Conservation (phyloP, 306 rosid genomes). For the Fagus sylvatica region DNA sequence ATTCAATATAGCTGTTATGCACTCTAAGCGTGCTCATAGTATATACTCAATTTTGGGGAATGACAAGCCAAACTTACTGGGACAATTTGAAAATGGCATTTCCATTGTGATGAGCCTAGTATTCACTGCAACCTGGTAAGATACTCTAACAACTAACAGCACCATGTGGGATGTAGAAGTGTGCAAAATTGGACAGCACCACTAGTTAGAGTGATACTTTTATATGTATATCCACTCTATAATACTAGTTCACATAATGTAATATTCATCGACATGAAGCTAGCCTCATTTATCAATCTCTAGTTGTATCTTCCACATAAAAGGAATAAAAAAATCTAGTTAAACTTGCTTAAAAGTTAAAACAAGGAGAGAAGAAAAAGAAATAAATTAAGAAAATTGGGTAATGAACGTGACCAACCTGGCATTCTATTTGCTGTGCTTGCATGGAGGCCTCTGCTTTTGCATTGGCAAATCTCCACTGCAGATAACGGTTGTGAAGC, state of each 20-base stretch:
- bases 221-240: no score
- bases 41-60: not conserved
- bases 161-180: not conserved
- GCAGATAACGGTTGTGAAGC: slow-evolving; percentile 65
- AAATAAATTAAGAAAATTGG: not conserved
- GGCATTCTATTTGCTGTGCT: slow-evolving; percentile 59
- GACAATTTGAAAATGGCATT: not conserved
- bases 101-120: not conserved
- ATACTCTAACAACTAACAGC: not conserved
- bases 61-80: not conserved
- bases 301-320: no score
- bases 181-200: not conserved
- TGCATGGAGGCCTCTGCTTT: slow-evolving; percentile 43
- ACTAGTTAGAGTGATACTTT: no score
- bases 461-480: slow-evolving; percentile 81
- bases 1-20: no score
- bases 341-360: no score
- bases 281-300: not conserved
- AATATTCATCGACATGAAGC: not conserved
- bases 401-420: slow-evolving; percentile 41
- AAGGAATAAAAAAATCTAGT: no score
- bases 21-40: no score
- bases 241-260: not conserved
- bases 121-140: not conserved
- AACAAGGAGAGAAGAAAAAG: not conserved